These are phyloP conservation scores for Diplogelasinospora grovesii DNA, from an alignment of 495 filamentous ascomycete species.

Conservation along the genomic window DNA sequence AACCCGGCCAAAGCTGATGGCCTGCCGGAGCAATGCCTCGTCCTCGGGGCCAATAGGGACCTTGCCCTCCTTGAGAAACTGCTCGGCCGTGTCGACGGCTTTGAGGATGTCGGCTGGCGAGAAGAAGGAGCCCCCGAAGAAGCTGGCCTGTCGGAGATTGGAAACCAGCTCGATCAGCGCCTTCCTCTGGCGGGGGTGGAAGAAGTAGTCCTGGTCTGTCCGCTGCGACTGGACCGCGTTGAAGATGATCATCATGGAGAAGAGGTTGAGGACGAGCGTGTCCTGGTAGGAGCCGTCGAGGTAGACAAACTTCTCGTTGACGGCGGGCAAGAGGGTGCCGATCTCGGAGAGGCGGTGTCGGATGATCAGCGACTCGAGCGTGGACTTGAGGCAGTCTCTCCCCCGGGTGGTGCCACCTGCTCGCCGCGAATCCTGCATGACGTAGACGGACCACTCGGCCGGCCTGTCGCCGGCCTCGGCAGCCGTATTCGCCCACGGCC, in stretches of 20 bases:
- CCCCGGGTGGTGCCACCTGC: conserved; percentile 51
- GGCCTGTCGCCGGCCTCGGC: conserved; percentile 29
- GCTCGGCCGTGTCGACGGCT: conserved; percentile 54
- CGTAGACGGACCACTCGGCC: conserved; percentile 66
- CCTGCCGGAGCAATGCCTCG: conserved; percentile 49
- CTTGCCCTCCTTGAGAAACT: conserved; percentile 52
- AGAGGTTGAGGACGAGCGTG: conserved; percentile 75
- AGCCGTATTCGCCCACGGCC: conserved; percentile 59
- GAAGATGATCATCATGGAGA: conserved; percentile 69
- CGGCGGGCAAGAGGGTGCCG: conserved; percentile 54
- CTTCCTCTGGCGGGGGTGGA: conserved; percentile 63
- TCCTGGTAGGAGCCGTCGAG: conserved; percentile 81
- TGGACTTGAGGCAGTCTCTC: conserved; percentile 56
- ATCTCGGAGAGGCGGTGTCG: conserved; percentile 71
- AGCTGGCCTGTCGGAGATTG: conserved; percentile 81
- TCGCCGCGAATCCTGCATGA: conserved; percentile 54
- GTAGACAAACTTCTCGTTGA: conserved; percentile 64
- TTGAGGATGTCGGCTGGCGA: conserved; percentile 51
- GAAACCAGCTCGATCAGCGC: conserved; percentile 58
- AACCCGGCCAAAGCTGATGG: conserved; percentile 54
- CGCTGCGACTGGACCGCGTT: conserved; percentile 90
- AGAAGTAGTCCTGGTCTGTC: conserved; percentile 79
- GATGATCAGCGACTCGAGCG: conserved; percentile 71
- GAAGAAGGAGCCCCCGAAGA: conserved; percentile 79
- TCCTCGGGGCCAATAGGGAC: conserved; percentile 53